Conservation (phyloP, 1,139 yeast genomes). For the Scheffersomyces illinoinensis region DNA sequence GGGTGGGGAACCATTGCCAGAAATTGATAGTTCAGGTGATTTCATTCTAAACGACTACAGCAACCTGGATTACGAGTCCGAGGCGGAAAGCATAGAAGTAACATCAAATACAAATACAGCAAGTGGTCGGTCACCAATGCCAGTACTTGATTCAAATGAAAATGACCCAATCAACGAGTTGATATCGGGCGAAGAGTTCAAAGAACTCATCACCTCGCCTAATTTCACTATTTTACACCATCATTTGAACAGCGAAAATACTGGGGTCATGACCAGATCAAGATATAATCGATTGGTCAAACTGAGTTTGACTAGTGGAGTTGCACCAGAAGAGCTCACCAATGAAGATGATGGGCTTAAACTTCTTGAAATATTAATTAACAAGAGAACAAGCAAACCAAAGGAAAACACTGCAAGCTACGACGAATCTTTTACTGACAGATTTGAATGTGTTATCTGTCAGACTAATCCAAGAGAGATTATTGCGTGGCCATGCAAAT, state of each 20-base stretch:
- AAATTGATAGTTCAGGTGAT: conserved; percentile 50
- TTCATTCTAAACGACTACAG: conserved; percentile 23
- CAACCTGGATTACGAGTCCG: conserved; percentile 25
- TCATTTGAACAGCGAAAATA: conserved; percentile 28
- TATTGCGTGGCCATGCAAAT: conserved; percentile 90
- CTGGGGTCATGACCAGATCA: conserved; percentile 45
- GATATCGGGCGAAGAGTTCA: conserved; percentile 30
- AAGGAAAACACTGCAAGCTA: conserved; percentile 5
- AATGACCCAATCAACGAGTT: conserved; percentile 25
- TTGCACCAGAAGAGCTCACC: conserved; percentile 4
- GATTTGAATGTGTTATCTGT: conserved; percentile 74
- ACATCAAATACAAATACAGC: neutral
- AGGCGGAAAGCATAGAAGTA: conserved; percentile 11
- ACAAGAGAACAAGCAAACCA: conserved; percentile 12
- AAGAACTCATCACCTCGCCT: conserved; percentile 28
- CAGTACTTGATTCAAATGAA: neutral
- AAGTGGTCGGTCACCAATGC: neutral
- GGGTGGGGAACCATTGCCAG: conserved; percentile 36
- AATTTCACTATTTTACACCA: conserved; percentile 30
- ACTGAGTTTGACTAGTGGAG: conserved; percentile 4
- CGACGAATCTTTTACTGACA: conserved; percentile 15
- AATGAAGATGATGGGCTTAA: conserved; percentile 22
- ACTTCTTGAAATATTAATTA: conserved; percentile 22
- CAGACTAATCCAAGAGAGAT: conserved; percentile 73
- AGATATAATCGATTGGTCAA: conserved; percentile 22